Base-by-base conservation (phyloP, 1,284 basidiomycete species). In the Chondrostereum purpureum region DNA sequence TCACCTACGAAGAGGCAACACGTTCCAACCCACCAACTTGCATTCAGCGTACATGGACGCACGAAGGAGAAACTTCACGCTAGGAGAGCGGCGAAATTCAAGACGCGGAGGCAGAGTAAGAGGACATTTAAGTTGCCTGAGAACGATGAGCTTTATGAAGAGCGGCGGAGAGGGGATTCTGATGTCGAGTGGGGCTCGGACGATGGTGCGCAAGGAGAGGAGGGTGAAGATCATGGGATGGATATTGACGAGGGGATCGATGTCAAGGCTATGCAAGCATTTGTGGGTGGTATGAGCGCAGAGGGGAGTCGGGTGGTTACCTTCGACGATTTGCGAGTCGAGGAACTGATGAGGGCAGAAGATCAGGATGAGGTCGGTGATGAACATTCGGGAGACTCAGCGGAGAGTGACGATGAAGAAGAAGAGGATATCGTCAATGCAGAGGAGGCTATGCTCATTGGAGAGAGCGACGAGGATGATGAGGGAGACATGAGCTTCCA, bases 131-230 rank as follows among this genome's bases (percentile, higher is more conserved):
- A 60, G 17, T 63, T 62, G 14, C 62, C 58, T 22, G 54, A 53
- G 19, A 56, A 51, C n/a, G 75, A 76, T 12, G 77, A 77, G 53
- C 63, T 64, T 45, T 65, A 66, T 58, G 63, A 65, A n/a, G 70
- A 78, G 54, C 65, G 76, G 58, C 68, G 82, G 48, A 62, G 68
- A 44, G 80, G 73, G 0, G 83, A 85, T 59, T 84, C 81, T 13
- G 86, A 88, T 60, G 51, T 87, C 22, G 79, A 88, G 44, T 87
- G 83, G 82, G 84, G 83, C 1, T 75, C 75, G 43, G 57, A 58
- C 5, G 50, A 14, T 24, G 54, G 52, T 3, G 55, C 57, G 13
- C 59, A n/a, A 10, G 36, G 10, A 16, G 36, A 53, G 1, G 55
- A 52, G 2, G 63, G 60, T 55, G 52, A 51, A 61, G 55, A 69